phyloP scores from a whole-genome alignment of 2,329 filamentous ascomycete genomes.

The Aspergillus sp. region DNA sequence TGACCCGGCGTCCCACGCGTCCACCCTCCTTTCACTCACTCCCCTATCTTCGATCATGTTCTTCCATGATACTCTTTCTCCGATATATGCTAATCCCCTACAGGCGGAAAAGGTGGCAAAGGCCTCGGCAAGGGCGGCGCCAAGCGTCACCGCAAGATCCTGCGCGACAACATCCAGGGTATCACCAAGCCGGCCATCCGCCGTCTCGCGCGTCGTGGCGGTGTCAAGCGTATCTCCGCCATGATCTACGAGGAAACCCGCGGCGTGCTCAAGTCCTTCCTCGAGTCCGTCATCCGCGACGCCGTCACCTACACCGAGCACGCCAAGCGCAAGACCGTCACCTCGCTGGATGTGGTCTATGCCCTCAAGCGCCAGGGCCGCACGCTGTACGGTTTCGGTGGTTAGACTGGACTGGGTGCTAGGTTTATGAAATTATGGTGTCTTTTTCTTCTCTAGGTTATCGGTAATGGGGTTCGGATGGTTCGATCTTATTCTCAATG shows the following conservation, averaged over 20 bases:
- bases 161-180: slow-evolving; percentile 99
- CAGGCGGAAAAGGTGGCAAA: slow-evolving; percentile 94
- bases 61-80: no score
- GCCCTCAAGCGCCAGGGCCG: slow-evolving; percentile 65
- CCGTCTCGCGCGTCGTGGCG: slow-evolving; percentile 97
- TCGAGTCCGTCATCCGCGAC: slow-evolving; percentile 77
- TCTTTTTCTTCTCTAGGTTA: slow-evolving; percentile 11
- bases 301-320: slow-evolving; percentile 81
- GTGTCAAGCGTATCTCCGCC: slow-evolving; percentile 99
- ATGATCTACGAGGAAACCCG: slow-evolving; percentile 87
- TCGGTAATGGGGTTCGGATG: slow-evolving; percentile 14
- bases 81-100: slow-evolving; percentile 26
- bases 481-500: no score
- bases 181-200: slow-evolving; percentile 99
- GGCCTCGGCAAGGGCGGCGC: slow-evolving; percentile 97
- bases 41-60: neutral
- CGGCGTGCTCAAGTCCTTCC: slow-evolving; percentile 80
- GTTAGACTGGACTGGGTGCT: slow-evolving; percentile 52
- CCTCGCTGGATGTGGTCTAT: slow-evolving; percentile 62
- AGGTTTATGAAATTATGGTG: slow-evolving; percentile 16
- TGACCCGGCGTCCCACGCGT: slow-evolving; percentile 8
- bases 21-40: neutral
- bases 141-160: slow-evolving; percentile 99
- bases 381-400: slow-evolving; percentile 84
- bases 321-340: slow-evolving; percentile 66